Evolutionary conservation across 2,329 filamentous ascomycete genomes (phyloP).

Genomic region (Blastomyces silverae): DNA sequence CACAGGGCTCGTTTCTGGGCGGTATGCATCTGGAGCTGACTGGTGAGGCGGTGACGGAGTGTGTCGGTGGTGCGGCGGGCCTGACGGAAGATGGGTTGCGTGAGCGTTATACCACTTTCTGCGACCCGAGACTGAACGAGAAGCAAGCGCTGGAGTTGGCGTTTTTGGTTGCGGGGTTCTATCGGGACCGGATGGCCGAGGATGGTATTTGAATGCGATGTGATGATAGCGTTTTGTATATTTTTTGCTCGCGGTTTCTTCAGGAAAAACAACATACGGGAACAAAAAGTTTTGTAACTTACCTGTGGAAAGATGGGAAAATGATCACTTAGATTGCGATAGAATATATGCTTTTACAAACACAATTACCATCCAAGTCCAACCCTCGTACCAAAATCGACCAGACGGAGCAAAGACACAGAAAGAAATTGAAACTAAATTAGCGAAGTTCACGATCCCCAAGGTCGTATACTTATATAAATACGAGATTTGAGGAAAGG

Average conservation of each 20-base stretch:
- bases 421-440: too few relatives aligned
- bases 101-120: slow-evolving; percentile 91
- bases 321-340: too few relatives aligned
- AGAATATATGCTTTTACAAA: too few relatives aligned
- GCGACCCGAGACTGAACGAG: slow-evolving; percentile 91
- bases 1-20: slow-evolving; percentile 77
- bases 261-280: too few relatives aligned
- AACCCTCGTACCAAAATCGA: too few relatives aligned
- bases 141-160: slow-evolving; percentile 95
- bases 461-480: too few relatives aligned
- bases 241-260: not conserved
- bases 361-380: too few relatives aligned
- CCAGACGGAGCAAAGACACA: too few relatives aligned
- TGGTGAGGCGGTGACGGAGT: slow-evolving; percentile 93
- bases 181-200: slow-evolving; percentile 44
- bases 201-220: slow-evolving; percentile 21
- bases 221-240: not conserved
- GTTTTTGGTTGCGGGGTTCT: slow-evolving; percentile 85
- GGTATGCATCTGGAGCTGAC: slow-evolving; percentile 94
- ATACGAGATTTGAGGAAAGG: too few relatives aligned
- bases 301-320: too few relatives aligned
- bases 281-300: not conserved
- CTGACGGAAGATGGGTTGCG: slow-evolving; percentile 82
- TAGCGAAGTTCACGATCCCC: too few relatives aligned
- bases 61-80: slow-evolving; percentile 80